A percentile compares a stretch with the other conserved stretches of the same genome.
These are phyloP conservation scores for Aspergillus texensis DNA, from an alignment of 2,329 filamentous ascomycete genomes.

Conservation along the genomic window DNA sequence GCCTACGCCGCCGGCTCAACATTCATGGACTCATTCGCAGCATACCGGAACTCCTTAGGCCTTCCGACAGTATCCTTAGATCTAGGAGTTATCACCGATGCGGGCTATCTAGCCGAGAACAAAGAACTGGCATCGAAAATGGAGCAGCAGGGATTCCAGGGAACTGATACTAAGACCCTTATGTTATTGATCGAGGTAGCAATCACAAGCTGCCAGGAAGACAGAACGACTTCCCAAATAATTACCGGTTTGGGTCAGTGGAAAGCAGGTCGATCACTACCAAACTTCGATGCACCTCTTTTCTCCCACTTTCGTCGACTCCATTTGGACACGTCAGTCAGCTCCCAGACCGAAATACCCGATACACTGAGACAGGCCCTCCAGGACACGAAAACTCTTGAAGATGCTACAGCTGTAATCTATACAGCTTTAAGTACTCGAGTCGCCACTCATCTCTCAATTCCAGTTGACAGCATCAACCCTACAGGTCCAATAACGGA, in stretches of 20 bases:
- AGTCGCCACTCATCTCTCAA: conserved; percentile 23
- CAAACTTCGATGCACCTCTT: conserved; percentile 26
- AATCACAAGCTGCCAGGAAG: conserved; percentile 9
- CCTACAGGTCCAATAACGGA: conserved; percentile 31
- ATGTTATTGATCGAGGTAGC: conserved; percentile 23
- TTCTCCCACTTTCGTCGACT: conserved; percentile 27
- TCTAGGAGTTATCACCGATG: conserved; percentile 32
- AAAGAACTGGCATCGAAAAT: conserved; percentile 20
- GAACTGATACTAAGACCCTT: conserved; percentile 22
- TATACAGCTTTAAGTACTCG: conserved; percentile 20
- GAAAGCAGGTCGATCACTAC: conserved; percentile 23
- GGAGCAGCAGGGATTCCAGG: conserved; percentile 27
- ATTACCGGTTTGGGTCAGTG: conserved; percentile 29
- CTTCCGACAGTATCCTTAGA: conserved; percentile 31
- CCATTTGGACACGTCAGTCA: neutral
- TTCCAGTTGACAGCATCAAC: conserved; percentile 24
- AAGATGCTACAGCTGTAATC: conserved; percentile 22
- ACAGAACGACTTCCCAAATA: conserved; percentile 15
- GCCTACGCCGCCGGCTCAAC: conserved; percentile 44
- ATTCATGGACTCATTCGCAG: conserved; percentile 39
- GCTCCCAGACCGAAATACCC: conserved; percentile 2
- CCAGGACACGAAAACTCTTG: conserved; percentile 9
- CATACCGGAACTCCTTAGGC: conserved; percentile 28
- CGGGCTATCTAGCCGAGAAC: conserved; percentile 28
- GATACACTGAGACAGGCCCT: conserved; percentile 19